A percentile compares a stretch with the other conserved stretches of the same genome.
These are phyloP conservation scores for Elsinoe australis DNA, from an alignment of 2,329 filamentous ascomycete genomes.

Conservation along the genomic window DNA sequence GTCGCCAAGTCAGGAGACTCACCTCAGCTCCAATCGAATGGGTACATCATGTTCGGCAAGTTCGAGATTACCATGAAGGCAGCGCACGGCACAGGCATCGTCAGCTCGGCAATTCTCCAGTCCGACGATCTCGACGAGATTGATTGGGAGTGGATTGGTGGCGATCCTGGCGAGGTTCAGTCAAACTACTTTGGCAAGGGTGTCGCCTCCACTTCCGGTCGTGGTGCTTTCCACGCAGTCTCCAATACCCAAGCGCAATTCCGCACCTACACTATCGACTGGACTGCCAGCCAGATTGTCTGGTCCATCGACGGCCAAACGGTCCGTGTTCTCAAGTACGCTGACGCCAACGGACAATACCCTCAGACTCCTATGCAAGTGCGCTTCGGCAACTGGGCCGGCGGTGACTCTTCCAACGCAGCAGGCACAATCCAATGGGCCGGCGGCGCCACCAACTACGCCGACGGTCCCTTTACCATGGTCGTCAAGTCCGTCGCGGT, in stretches of 20 bases:
- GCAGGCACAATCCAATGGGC: constrained; percentile 86
- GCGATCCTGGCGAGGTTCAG: constrained; percentile 69
- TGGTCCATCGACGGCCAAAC: constrained; percentile 77
- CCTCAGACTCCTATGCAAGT: constrained; percentile 94
- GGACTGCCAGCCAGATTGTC: constrained; percentile 75
- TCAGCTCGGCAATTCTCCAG: constrained; percentile 84
- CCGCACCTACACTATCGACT: constrained; percentile 85
- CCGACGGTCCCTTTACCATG: constrained; percentile 78
- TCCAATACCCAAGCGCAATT: constrained; percentile 63
- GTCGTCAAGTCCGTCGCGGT: constrained; percentile 66
- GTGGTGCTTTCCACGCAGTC: constrained; percentile 69
- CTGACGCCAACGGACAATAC: constrained; percentile 68
- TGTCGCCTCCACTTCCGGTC: constrained; percentile 73
- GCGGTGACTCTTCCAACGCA: constrained; percentile 73
- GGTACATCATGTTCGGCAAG: constrained; percentile 98
- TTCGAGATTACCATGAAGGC: constrained; percentile 80
- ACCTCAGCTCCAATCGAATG: constrained; percentile 78
- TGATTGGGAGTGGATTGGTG: constrained; percentile 92
- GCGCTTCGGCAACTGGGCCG: constrained; percentile 87
- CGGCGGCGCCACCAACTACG: constrained; percentile 75
- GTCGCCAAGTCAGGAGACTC: constrained; percentile 71
- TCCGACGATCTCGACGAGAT: constrained; percentile 93
- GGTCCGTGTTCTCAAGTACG: constrained; percentile 65
- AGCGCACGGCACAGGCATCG: constrained; percentile 82
- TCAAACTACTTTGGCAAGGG: constrained; percentile 97